A percentile compares a stretch with the other conserved stretches of the same genome.
phyloP scores from a whole-genome alignment of 2,329 filamentous ascomycete genomes.

The Diaporthe sp. region DNA sequence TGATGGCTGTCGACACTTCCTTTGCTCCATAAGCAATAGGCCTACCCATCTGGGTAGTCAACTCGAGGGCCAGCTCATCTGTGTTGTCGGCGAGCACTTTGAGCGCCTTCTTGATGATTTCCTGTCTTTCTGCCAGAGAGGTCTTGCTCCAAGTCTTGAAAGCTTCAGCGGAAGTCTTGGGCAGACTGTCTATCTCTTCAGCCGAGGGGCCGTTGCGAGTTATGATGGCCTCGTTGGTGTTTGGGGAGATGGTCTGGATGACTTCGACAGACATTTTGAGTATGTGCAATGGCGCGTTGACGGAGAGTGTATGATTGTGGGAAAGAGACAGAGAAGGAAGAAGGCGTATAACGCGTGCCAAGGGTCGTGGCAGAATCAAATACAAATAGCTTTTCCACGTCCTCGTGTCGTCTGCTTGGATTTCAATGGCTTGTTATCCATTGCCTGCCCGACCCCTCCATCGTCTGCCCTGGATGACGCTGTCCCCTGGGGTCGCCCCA shows the following conservation, averaged over 20 bases:
- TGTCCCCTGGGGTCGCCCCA: conserved; percentile 13
- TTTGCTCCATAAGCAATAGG: conserved; percentile 89
- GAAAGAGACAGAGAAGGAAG: neutral
- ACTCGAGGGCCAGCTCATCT: conserved; percentile 85
- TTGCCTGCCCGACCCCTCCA: conserved; percentile 31
- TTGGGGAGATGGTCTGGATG: conserved; percentile 88
- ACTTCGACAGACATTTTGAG: conserved; percentile 73
- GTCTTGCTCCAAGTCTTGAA: conserved; percentile 85
- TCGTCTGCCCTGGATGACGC: neutral
- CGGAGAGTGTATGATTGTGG: neutral
- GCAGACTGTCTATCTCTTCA: conserved; percentile 79
- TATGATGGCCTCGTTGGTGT: conserved; percentile 86
- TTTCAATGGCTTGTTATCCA: conserved; percentile 10
- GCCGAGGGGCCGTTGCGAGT: conserved; percentile 82
- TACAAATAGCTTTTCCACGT: conserved; percentile 21
- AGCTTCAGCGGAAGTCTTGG: conserved; percentile 78
- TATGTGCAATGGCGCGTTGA: neutral
- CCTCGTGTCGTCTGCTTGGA: conserved; percentile 9
- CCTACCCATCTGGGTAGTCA: conserved; percentile 95
- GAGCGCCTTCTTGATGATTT: conserved; percentile 85
- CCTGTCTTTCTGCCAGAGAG: conserved; percentile 80
- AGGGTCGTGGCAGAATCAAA: neutral
- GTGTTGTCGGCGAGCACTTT: conserved; percentile 77
- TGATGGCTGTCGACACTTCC: conserved; percentile 88
- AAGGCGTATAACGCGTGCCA: conserved; percentile 4